Percentiles rank a stretch among this genome's conserved stretches.
Evolutionary conservation across 257 asterid species (phyloP).

Genomic region (Nicotiana noctiflora): DNA sequence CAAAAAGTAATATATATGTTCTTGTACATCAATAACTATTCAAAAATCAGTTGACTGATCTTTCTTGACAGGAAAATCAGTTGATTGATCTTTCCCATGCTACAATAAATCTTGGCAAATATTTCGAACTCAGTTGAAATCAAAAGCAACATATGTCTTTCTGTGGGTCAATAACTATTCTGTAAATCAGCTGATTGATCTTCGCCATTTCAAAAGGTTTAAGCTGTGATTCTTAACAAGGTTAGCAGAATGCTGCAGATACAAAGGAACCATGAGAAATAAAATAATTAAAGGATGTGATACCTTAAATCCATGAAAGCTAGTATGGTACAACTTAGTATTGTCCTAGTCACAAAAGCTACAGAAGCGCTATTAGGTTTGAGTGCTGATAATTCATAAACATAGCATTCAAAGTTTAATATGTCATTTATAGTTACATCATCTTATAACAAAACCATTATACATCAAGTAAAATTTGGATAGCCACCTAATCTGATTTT

Average conservation of each 20-base stretch:
- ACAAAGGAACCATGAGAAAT: constrained; percentile 1
- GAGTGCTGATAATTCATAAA: not conserved
- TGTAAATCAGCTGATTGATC: not conserved
- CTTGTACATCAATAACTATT: not conserved
- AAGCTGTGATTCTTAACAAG: constrained; percentile 1
- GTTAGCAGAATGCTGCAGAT: not conserved
- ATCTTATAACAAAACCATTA: not conserved
- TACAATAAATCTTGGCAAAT: not conserved
- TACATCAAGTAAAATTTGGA: not conserved
- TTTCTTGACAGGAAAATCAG: not conserved
- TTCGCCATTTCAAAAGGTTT: not conserved
- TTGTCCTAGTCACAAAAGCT: not conserved
- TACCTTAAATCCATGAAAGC: not conserved
- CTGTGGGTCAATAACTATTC: not conserved
- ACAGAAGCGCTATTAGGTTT: not conserved
- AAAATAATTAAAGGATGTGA: not conserved
- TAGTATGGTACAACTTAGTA: not conserved
- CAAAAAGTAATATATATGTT: not conserved
- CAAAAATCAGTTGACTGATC: not conserved
- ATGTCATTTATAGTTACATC: not conserved
- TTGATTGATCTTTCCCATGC: constrained; percentile 2
- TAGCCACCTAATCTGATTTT: constrained; percentile 1
- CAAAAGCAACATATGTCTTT: not conserved
- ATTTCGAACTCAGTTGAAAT: not conserved
- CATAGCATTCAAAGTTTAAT: not conserved